These are phyloP conservation scores for Dovyalis caffra DNA, from an alignment of 345 rosid species.

Conservation along the genomic window DNA sequence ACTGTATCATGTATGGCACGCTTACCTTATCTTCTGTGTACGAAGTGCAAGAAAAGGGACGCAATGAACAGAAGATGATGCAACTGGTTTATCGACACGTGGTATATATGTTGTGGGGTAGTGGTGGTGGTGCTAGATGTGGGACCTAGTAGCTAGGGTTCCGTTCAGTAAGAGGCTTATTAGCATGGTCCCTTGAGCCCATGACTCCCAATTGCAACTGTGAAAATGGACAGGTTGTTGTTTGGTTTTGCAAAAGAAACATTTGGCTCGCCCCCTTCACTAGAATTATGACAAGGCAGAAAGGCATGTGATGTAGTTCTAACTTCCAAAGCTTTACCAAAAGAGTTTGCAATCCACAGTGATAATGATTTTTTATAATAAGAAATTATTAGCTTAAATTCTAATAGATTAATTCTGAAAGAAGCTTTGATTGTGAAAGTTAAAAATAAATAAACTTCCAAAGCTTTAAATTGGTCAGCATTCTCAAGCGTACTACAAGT, in stretches of 20 bases:
- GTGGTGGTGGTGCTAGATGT: not conserved
- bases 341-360: too few relatives aligned
- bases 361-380: too few relatives aligned
- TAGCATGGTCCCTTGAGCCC: conserved; percentile 8
- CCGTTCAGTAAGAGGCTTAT: not conserved
- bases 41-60: not conserved
- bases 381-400: too few relatives aligned
- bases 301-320: not conserved
- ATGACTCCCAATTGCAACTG: not conserved
- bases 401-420: too few relatives aligned
- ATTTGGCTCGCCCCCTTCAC: not conserved
- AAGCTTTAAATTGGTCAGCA: not conserved
- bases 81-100: conserved; percentile 22
- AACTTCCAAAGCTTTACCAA: too few relatives aligned
- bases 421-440: too few relatives aligned
- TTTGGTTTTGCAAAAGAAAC: not conserved
- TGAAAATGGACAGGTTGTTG: not conserved
- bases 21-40: not conserved
- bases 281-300: not conserved
- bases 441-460: too few relatives aligned
- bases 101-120: not conserved
- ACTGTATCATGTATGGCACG: conserved; percentile 3
- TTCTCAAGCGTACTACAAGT: not conserved
- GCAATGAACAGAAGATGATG: conserved; percentile 11
- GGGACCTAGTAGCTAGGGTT: conserved; percentile 5